Evolutionary conservation across 2,329 filamentous ascomycete genomes (phyloP).

Genomic region (Cadophora gregata): DNA sequence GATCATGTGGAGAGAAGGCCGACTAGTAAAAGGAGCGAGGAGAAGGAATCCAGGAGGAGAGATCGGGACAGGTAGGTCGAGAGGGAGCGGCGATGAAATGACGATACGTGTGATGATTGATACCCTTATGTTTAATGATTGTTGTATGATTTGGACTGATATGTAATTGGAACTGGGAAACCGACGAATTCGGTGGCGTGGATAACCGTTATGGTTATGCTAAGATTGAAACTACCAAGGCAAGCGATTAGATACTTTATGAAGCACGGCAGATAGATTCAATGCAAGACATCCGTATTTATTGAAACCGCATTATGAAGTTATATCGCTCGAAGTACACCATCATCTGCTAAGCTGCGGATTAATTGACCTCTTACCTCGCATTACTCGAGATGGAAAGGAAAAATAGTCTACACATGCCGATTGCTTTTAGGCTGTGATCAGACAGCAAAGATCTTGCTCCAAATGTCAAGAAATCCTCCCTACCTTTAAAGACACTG

Average conservation of each 20-base stretch:
- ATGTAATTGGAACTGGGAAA: background rate
- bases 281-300: background rate
- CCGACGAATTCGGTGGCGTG: background rate
- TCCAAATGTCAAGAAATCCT: background rate
- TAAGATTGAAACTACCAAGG: background rate
- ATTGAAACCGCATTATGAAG: background rate
- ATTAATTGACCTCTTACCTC: background rate
- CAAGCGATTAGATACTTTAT: background rate
- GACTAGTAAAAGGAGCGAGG: conserved; percentile 20
- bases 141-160: background rate
- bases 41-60: conserved; percentile 10
- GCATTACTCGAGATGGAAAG: background rate
- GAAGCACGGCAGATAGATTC: background rate
- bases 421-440: background rate
- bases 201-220: background rate
- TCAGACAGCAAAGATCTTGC: background rate
- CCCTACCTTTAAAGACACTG: background rate
- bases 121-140: conserved; percentile 18
- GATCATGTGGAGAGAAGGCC: conserved; percentile 20
- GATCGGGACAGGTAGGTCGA: conserved; percentile 17
- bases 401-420: background rate
- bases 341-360: background rate
- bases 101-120: conserved; percentile 9
- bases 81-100: conserved; percentile 19
- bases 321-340: background rate